Base-by-base conservation (phyloP, 192 early-diverging fungal species). In the Thoreauomyces humboldtii region DNA sequence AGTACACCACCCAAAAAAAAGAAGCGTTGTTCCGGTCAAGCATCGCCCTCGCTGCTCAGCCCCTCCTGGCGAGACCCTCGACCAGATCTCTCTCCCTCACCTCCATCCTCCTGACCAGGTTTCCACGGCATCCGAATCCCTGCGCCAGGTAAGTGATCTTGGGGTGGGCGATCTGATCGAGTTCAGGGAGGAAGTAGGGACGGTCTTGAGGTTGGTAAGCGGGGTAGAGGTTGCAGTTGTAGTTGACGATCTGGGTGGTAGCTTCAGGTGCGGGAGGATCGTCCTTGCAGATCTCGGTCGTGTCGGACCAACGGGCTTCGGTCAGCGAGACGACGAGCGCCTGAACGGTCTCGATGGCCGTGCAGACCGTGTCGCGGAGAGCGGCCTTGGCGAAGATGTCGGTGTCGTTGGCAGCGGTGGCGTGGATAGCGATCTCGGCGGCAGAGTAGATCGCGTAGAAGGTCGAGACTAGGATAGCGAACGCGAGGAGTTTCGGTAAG, bases 151-250 rank as follows among this genome's bases (percentile, higher is more conserved):
- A 52, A 2, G 50, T 52, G 50, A 52, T 17, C 17, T 52, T 29
- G 5, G 50, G 50, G 50, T 52, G 27, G 5, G 17, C 50, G 9
- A 52, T 5, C 15, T 29, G 25, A 27, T 52, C 50, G 32, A 29
- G 32, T 29, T 52, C 50, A 29, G 50, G 17, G 25, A 25, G 32
- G 29, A 52, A 27, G 50, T 25, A 52, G 2, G 50, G 50, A 15
- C 50, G 17, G 50, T 52, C 50, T 27, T 52, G 4, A 29, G 50
- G 50, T 15, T 29, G 50, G 50, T 52, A 52, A 29, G 9, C 50
- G 4, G 50, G 50, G 50, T 29, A 52, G 14, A 52, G 29, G 50
- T 52, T 52, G 50, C 50, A 52, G 50, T 29, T 24, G 50, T 25
- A 4, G 24, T 52, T 52, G 50, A 52, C 50, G 24, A 52, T 52